These are phyloP conservation scores for Helminthosporium solani DNA, from an alignment of 2,329 filamentous ascomycete genomes.

Conservation along the genomic window DNA sequence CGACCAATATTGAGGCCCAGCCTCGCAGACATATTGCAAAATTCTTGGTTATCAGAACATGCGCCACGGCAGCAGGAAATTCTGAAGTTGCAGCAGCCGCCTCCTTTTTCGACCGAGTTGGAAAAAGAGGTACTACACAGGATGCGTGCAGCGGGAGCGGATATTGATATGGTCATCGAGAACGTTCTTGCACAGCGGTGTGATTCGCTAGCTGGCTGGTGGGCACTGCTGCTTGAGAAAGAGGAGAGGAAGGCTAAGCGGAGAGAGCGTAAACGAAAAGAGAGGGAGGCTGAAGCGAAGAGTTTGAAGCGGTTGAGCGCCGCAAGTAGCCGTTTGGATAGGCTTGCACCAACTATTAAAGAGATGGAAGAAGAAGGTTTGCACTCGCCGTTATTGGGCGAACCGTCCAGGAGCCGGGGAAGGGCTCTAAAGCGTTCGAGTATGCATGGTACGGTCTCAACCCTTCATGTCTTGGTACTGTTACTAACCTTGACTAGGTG, in stretches of 20 bases:
- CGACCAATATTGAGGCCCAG: constrained; percentile 79
- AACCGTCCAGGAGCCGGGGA: constrained; percentile 69
- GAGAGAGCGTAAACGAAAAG: constrained; percentile 78
- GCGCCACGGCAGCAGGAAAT: constrained; percentile 88
- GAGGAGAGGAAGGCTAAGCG: constrained; percentile 83
- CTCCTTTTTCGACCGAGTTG: constrained; percentile 79
- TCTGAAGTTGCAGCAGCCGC: constrained; percentile 74
- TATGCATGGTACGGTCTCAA: constrained; percentile 45
- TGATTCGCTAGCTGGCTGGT: constrained; percentile 91
- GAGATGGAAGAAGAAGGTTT: constrained; percentile 76
- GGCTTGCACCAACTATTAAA: constrained; percentile 72
- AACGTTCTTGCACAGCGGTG: constrained; percentile 88
- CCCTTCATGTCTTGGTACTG: neutral
- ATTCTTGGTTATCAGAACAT: constrained; percentile 85
- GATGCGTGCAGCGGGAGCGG: constrained; percentile 90
- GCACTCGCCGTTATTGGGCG: constrained; percentile 50
- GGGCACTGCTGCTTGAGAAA: constrained; percentile 91
- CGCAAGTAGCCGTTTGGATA: constrained; percentile 82
- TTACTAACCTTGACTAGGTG: constrained; percentile 45
- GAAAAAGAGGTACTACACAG: constrained; percentile 90
- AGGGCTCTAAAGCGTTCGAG: constrained; percentile 70
- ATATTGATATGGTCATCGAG: constrained; percentile 92
- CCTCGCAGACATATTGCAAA: constrained; percentile 79
- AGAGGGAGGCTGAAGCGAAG: constrained; percentile 79
- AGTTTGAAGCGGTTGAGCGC: constrained; percentile 80